Evolutionary conservation across 2,329 filamentous ascomycete species (phyloP), one percentile per base, ranked within the genome.

Genomic region (Pseudogymnoascus sp.): DNA sequence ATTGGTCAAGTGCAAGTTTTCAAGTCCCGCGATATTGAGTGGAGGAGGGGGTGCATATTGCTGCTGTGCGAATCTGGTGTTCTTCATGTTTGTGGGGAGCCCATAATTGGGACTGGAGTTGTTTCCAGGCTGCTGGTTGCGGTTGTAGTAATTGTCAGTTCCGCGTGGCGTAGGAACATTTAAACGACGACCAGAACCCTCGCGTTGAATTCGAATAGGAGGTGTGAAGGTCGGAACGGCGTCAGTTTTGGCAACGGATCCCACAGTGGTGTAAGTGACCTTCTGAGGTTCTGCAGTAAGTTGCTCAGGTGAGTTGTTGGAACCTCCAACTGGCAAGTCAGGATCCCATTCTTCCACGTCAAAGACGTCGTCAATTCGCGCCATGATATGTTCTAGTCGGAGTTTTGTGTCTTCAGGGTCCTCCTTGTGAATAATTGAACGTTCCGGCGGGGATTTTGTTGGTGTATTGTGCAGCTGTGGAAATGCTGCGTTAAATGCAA

Each of bases 221-320:
- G 73, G 69, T 31, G 69, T 64, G 38, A 74, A 71, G 53, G 70
- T 70, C 21, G 68, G 70, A 18, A 68, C 65, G 2, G 62, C 63
- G 44, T 69, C 71, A 1, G 69, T 70, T 61, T 74, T 70, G 21
- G 72, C 71, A 21, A 71, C 62, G 23, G 73, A 74, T 7, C 73
- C 73, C 35, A 74, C 73, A 1, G 73, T 74, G 10, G 72, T 74
- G 61, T 74, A 74, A 5, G 72, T 65, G 2, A 73, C 62, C 3
- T 67, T 66, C 62, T 72, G 67, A n/a, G 69, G 68, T 28, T 68
- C 69, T n/a, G 67, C 61, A 1, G 63, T 53, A 5, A 73, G 60
- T 16, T 69, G 70, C 59, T 73, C 70, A 28, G 72, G 71, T 6
- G 72, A 73, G 21, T 63, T 63, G 47, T 37, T 25, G 21, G 33